Conservation (phyloP, 2,329 filamentous ascomycete genomes). For the Pezicula radicicola region DNA sequence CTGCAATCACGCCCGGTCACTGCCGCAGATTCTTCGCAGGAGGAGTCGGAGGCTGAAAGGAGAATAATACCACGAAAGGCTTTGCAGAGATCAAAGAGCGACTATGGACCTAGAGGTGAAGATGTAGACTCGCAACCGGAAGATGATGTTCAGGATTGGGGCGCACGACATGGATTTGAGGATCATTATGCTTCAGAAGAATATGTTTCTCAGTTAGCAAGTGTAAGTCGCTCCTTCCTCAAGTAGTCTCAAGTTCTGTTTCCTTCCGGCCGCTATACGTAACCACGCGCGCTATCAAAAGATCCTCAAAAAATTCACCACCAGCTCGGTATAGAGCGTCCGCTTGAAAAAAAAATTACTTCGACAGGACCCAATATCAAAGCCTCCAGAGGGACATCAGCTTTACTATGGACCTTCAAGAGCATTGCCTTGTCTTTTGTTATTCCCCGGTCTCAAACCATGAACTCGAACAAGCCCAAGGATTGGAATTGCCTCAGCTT, state of each 20-base stretch:
- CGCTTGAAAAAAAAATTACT: too few relatives aligned
- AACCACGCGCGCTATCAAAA: neutral
- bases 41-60: slow-evolving; percentile 23
- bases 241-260: neutral
- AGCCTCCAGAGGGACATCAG: too few relatives aligned
- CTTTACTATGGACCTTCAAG: too few relatives aligned
- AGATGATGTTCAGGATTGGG: slow-evolving; percentile 27
- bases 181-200: slow-evolving; percentile 70
- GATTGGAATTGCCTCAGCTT: too few relatives aligned
- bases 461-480: too few relatives aligned
- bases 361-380: too few relatives aligned
- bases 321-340: too few relatives aligned
- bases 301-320: too few relatives aligned
- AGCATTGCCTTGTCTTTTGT: too few relatives aligned
- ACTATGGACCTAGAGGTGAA: slow-evolving; percentile 45
- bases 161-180: slow-evolving; percentile 66
- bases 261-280: neutral
- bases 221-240: slow-evolving; percentile 42
- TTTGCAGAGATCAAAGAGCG: slow-evolving; percentile 43
- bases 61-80: slow-evolving; percentile 19
- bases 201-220: slow-evolving; percentile 64
- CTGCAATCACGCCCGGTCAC: slow-evolving; percentile 16
- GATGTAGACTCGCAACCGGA: slow-evolving; percentile 19
- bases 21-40: slow-evolving; percentile 22
- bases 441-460: too few relatives aligned